Conservation (phyloP, 306 rosid species). For the Trifolium repens region DNA sequence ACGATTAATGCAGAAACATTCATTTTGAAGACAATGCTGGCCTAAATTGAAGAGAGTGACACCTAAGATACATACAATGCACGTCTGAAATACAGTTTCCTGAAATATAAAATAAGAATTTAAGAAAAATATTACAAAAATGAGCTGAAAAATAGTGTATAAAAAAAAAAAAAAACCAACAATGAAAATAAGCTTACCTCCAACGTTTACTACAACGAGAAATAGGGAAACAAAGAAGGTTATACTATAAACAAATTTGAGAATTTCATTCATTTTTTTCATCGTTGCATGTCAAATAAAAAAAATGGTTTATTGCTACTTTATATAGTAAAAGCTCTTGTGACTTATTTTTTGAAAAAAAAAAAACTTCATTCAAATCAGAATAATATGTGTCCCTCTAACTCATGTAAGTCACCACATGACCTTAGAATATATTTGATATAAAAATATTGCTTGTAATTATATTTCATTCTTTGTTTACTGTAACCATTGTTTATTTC, state of each 20-base stretch:
- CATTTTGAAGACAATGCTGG: background rate
- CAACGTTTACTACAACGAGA: background rate
- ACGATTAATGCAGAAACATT: background rate
- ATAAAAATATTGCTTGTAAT: no score
- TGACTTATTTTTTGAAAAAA: background rate
- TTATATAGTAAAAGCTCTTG: background rate
- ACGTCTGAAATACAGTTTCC: background rate
- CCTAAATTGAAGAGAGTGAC: background rate
- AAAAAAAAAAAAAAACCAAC: no score
- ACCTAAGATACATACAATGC: background rate
- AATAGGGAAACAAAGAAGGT: background rate
- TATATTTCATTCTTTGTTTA: no score
- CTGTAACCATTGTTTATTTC: no score
- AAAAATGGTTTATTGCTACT: background rate
- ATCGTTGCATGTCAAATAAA: background rate
- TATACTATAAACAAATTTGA: no score
- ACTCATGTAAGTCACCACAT: no score
- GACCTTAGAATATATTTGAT: no score
- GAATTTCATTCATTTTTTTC: background rate
- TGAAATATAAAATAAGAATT: background rate
- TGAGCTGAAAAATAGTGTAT: no score
- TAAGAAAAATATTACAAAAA: no score
- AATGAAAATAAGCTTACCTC: background rate
- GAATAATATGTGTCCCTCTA: no score
- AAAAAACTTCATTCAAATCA: no score